Evolutionary conservation across 495 filamentous ascomycete genomes (phyloP).

Genomic region (Hypoxylon rickii): DNA sequence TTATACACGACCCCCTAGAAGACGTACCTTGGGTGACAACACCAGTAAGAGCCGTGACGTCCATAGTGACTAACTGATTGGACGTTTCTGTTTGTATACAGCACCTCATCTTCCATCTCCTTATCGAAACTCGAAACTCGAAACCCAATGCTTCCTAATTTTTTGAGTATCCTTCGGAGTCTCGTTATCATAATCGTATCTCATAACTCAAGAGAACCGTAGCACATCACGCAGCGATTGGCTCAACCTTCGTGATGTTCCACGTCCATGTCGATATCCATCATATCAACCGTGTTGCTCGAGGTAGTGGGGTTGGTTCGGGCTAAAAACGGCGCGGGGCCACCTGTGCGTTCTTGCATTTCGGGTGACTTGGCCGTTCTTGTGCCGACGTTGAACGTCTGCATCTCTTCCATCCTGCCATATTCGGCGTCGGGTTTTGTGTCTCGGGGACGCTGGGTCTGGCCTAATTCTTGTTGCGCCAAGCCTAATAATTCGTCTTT

Average conservation of each 20-base stretch:
- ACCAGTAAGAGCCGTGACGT: no score
- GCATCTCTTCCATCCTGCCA: slow-evolving; percentile 9
- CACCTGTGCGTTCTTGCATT: slow-evolving; percentile 44
- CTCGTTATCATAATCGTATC: neutral
- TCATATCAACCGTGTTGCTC: slow-evolving; percentile 20
- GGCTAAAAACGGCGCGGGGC: slow-evolving; percentile 23
- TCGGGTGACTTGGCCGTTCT: slow-evolving; percentile 34
- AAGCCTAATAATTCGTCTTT: neutral
- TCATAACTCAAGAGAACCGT: neutral
- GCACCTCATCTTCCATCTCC: no score
- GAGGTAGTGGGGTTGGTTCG: slow-evolving; percentile 14
- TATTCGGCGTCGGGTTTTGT: neutral
- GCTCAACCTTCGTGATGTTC: slow-evolving; percentile 25
- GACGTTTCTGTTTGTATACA: no score
- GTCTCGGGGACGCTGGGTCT: neutral
- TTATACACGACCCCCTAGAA: neutral
- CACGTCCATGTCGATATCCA: slow-evolving; percentile 34
- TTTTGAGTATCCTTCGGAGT: no score
- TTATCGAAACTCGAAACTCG: neutral
- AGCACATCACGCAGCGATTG: neutral
- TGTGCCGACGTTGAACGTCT: neutral
- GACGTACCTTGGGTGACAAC: no score
- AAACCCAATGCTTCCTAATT: neutral
- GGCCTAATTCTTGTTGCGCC: neutral
- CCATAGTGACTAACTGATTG: no score